phyloP scores from a whole-genome alignment of 371 early-diverging fungal genomes.

The Funneliformis caledonium region DNA sequence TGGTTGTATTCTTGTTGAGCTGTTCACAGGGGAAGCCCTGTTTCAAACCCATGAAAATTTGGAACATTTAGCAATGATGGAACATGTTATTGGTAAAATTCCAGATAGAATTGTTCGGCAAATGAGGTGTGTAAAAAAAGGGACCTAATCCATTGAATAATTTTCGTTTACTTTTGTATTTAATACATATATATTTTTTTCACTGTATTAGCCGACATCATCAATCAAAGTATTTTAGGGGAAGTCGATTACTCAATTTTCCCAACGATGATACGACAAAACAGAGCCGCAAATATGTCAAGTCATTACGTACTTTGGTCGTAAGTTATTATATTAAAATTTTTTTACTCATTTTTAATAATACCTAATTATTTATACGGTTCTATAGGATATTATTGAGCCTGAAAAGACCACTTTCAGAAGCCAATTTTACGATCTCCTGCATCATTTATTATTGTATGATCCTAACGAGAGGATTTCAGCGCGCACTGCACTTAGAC shows the following conservation, averaged over 20 bases:
- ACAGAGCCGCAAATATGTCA: slow-evolving; percentile 72
- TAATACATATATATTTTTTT: neutral
- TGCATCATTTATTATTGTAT: slow-evolving; percentile 19
- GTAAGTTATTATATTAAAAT: slow-evolving; percentile 43
- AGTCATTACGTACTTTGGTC: slow-evolving; percentile 60
- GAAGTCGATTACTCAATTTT: slow-evolving; percentile 62
- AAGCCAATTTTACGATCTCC: slow-evolving; percentile 29
- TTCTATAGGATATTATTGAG: slow-evolving; percentile 33
- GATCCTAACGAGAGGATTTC: slow-evolving; percentile 29
- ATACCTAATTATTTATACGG: neutral
- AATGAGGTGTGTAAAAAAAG: slow-evolving; percentile 50
- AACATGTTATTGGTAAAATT: slow-evolving; percentile 62
- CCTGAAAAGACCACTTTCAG: slow-evolving; percentile 16
- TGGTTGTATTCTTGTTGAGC: slow-evolving; percentile 95
- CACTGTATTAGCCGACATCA: slow-evolving; percentile 44
- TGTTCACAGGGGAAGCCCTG: slow-evolving; percentile 92
- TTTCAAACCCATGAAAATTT: slow-evolving; percentile 92
- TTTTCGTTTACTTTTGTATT: no score
- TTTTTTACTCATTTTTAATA: neutral
- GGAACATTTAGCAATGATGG: slow-evolving; percentile 79
- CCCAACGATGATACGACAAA: slow-evolving; percentile 68
- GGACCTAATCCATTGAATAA: no score
- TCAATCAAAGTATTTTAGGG: slow-evolving; percentile 63
- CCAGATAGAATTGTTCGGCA: slow-evolving; percentile 51
- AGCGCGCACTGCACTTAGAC: slow-evolving; percentile 32